phyloP scores from a whole-genome alignment of 306 rosid genomes.

The Cicer cuneatum region DNA sequence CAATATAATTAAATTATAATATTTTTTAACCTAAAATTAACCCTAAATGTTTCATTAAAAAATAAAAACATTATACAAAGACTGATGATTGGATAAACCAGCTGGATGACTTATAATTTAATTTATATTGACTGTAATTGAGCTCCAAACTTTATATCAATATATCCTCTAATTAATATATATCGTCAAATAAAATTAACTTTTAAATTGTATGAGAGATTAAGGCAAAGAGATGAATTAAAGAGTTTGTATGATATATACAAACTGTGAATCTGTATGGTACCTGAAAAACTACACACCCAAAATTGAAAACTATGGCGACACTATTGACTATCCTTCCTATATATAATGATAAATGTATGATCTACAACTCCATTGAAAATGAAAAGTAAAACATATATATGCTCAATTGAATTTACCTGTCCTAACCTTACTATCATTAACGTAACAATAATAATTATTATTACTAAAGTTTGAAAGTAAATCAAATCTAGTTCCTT shows the following conservation, averaged over 20 bases:
- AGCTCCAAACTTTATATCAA: too few species aligned
- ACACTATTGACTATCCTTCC: slow-evolving; percentile 16
- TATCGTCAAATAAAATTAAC: too few species aligned
- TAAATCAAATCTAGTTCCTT: slow-evolving; percentile 39
- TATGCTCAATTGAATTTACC: background rate
- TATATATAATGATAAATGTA: background rate
- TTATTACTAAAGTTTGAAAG: slow-evolving; percentile 45
- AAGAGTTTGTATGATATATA: slow-evolving; percentile 5
- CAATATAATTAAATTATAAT: too few species aligned
- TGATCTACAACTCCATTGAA: slow-evolving; percentile 22
- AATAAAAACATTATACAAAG: too few species aligned
- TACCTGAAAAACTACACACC: slow-evolving; percentile 39
- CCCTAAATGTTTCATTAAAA: too few species aligned
- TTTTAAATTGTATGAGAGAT: too few species aligned
- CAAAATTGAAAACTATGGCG: slow-evolving; percentile 45
- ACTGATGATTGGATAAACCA: too few species aligned
- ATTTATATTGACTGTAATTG: too few species aligned
- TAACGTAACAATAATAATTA: slow-evolving; percentile 53
- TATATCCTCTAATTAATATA: too few species aligned
- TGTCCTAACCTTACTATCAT: slow-evolving; percentile 22
- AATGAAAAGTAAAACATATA: background rate
- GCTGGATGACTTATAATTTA: too few species aligned
- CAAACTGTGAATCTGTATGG: slow-evolving; percentile 17
- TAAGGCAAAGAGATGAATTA: background rate
- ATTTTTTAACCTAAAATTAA: too few species aligned